Evolutionary conservation across 2,329 filamentous ascomycete genomes (phyloP).

Genomic region (Neonectria hederae): DNA sequence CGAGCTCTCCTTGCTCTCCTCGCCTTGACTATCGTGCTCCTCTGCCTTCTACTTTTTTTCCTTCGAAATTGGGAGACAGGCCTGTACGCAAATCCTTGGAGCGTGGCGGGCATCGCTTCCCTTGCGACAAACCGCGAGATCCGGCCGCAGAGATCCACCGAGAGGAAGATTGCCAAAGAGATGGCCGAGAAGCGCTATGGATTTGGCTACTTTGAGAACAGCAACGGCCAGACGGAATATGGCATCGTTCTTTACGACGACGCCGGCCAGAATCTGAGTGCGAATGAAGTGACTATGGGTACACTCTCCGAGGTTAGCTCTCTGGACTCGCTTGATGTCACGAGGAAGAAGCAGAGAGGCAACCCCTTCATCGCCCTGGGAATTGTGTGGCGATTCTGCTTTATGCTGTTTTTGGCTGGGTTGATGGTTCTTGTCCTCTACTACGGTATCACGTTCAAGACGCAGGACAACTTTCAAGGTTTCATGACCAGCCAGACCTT

Average conservation of each 20-base stretch:
- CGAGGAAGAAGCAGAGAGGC: constrained; percentile 14
- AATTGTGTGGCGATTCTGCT: constrained; percentile 47
- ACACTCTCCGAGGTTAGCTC: constrained; percentile 32
- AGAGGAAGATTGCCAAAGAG: constrained; percentile 37
- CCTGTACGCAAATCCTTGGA: constrained; percentile 47
- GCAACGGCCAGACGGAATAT: constrained; percentile 33
- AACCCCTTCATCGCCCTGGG: constrained; percentile 51
- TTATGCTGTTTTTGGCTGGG: constrained; percentile 47
- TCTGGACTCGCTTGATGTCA: constrained; percentile 16
- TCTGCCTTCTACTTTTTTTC: constrained; percentile 33
- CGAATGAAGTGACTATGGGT: background rate
- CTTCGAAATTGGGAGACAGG: constrained; percentile 38
- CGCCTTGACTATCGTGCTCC: constrained; percentile 30
- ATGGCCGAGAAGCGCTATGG: constrained; percentile 41
- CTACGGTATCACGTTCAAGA: constrained; percentile 47
- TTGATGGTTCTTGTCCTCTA: constrained; percentile 53
- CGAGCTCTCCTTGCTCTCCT: constrained; percentile 34
- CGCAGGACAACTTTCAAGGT: constrained; percentile 44
- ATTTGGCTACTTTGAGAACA: constrained; percentile 40
- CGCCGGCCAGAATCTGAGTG: constrained; percentile 26
- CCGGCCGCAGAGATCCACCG: constrained; percentile 32
- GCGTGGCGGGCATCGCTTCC: constrained; percentile 37
- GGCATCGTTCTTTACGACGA: constrained; percentile 39
- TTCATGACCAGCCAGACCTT: constrained; percentile 55
- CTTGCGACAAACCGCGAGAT: constrained; percentile 38